A percentile compares a stretch with the other conserved stretches of the same genome.
Conservation (phyloP, 2,329 filamentous ascomycete genomes). For the Epichloe coenophiala region DNA sequence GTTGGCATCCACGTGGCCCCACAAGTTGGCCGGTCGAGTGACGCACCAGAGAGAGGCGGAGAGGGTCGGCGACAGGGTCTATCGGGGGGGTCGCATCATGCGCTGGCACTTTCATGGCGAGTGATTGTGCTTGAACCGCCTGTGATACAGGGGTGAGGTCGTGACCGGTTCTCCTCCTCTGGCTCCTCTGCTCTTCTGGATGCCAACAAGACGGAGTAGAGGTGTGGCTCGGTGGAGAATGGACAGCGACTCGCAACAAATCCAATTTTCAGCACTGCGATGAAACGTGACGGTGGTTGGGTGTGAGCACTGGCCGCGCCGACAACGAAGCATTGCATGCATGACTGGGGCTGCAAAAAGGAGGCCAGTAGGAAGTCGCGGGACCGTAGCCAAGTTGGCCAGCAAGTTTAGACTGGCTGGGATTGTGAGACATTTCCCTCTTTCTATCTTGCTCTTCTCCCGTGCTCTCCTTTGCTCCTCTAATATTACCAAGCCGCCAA, state of each 20-base stretch:
- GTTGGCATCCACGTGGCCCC: conserved; percentile 8
- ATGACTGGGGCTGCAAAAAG: conserved; percentile 9
- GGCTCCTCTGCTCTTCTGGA: conserved; percentile 17
- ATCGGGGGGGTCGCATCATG: conserved; percentile 27
- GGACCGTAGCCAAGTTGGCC: background rate
- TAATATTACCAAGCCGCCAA: background rate
- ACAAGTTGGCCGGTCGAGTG: conserved; percentile 11
- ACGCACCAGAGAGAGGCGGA: conserved; percentile 6
- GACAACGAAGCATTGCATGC: conserved; percentile 33
- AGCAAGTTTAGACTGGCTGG: background rate
- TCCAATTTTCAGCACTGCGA: background rate
- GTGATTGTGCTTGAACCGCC: conserved; percentile 22
- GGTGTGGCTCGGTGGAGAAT: conserved; percentile 22
- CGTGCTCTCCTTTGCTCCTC: background rate
- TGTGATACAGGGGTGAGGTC: conserved; percentile 18
- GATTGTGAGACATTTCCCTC: background rate
- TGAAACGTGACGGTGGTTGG: conserved; percentile 13
- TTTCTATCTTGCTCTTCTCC: background rate
- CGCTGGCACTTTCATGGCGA: conserved; percentile 30
- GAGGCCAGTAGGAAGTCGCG: background rate
- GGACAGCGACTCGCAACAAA: conserved; percentile 9
- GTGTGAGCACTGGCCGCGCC: conserved; percentile 30
- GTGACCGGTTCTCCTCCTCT: conserved; percentile 22
- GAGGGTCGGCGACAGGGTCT: conserved; percentile 7
- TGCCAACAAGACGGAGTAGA: conserved; percentile 5